Conservation (phyloP, 768 basidiomycete species). For the Porphyrellus cyaneotinctus region DNA sequence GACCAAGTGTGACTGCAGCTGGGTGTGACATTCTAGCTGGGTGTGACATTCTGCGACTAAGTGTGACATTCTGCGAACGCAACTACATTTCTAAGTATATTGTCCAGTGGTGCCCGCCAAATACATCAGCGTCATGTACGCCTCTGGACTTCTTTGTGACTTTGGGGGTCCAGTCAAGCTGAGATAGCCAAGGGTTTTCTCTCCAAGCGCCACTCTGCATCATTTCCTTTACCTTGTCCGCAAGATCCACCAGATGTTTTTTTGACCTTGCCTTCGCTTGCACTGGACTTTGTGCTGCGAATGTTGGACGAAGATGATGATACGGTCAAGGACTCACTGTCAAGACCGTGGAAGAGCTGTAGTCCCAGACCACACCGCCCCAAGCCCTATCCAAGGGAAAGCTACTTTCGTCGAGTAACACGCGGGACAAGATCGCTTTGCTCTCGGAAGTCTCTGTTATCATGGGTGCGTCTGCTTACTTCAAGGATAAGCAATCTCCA, state of each 20-base stretch:
- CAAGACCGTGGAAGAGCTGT: conserved; percentile 87
- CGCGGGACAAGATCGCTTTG: conserved; percentile 51
- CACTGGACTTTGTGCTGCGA: conserved; percentile 71
- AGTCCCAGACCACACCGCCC: conserved; percentile 55
- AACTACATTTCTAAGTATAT: no score
- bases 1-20: no score
- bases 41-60: no score
- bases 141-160: conserved; percentile 67
- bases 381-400: conserved; percentile 39
- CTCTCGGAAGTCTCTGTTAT: conserved; percentile 72
- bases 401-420: conserved; percentile 23
- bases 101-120: no score
- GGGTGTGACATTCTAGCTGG: no score
- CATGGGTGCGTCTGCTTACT: conserved; percentile 79
- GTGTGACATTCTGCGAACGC: no score
- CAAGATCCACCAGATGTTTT: conserved; percentile 62
- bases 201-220: conserved; percentile 54
- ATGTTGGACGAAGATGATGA: conserved; percentile 95
- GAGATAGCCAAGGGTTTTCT: conserved; percentile 78
- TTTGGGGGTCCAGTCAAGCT: conserved; percentile 96
- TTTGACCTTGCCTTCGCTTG: conserved; percentile 63
- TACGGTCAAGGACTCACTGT: conserved; percentile 88
- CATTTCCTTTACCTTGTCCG: conserved; percentile 50
- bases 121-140: conserved; percentile 32
- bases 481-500: conserved; percentile 78